Percentiles rank a stretch among this genome's conserved stretches.
Conservation (phyloP, 2,329 filamentous ascomycete species). For the Neopestalotiopsis sp. region DNA sequence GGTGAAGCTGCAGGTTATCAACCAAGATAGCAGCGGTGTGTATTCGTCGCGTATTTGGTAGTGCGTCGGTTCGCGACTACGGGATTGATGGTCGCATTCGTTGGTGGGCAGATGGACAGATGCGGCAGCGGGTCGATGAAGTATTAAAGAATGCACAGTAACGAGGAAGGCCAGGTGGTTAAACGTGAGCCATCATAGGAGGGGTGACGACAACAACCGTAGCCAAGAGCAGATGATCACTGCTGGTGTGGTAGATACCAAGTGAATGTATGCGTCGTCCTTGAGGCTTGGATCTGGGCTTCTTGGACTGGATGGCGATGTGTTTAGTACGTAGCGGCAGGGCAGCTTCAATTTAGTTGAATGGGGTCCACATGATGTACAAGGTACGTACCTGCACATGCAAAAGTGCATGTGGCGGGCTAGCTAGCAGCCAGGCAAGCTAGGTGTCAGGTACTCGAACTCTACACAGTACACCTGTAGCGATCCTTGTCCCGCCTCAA, state of each 20-base stretch:
- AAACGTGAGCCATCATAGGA: neutral
- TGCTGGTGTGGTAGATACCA: neutral
- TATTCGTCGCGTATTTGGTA: neutral
- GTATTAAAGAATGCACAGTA: neutral
- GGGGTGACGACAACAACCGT: neutral
- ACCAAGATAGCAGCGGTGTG: neutral
- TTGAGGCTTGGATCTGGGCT: neutral
- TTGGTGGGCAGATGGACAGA: neutral
- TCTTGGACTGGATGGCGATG: constrained; percentile 1
- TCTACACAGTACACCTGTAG: too few relatives aligned
- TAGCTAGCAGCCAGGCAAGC: neutral
- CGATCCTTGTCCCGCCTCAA: too few relatives aligned
- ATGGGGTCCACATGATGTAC: neutral
- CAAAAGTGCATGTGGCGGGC: neutral
- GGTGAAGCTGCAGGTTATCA: neutral
- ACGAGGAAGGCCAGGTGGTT: neutral
- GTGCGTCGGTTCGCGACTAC: neutral
- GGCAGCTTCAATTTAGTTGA: neutral
- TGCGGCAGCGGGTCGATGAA: neutral
- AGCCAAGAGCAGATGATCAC: neutral
- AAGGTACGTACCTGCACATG: neutral
- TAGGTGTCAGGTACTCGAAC: neutral
- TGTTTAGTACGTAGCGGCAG: neutral
- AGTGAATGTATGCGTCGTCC: neutral
- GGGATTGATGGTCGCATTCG: neutral